A percentile compares a stretch with the other conserved stretches of the same genome.
Conservation (phyloP, 176 grass and related monocot species). For the Musa schizocarpa region DNA sequence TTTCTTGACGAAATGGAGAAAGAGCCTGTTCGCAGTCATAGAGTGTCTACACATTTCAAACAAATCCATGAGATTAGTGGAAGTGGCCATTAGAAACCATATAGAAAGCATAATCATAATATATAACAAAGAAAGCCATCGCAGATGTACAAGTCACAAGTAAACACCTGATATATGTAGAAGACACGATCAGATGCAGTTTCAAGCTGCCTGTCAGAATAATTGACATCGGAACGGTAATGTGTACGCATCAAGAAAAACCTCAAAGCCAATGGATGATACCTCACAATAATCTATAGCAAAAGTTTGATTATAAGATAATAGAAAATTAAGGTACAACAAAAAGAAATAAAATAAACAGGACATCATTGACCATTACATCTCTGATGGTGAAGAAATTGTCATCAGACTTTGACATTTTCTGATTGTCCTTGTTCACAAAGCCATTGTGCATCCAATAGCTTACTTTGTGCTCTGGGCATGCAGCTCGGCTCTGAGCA, state of each 20-base stretch:
- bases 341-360: neutral
- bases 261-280: slow-evolving; percentile 88
- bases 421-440: slow-evolving; percentile 59
- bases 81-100: neutral
- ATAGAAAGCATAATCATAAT: neutral
- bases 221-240: slow-evolving; percentile 83
- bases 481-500: slow-evolving; percentile 50
- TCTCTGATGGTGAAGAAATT: slow-evolving; percentile 95
- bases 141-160: neutral
- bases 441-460: slow-evolving; percentile 72
- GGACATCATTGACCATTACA: slow-evolving; percentile 28
- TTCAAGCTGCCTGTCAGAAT: slow-evolving; percentile 52
- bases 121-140: neutral
- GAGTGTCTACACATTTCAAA: slow-evolving; percentile 48
- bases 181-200: slow-evolving; percentile 66
- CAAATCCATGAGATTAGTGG: neutral
- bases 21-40: slow-evolving; percentile 59
- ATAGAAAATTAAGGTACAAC: neutral
- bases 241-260: slow-evolving; percentile 96
- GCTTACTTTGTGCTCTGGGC: slow-evolving; percentile 39
- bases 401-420: slow-evolving; percentile 67
- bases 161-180: slow-evolving; percentile 87
- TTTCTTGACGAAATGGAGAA: slow-evolving; percentile 35
- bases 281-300: slow-evolving; percentile 61
- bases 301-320: neutral